Conservation (phyloP, 495 filamentous ascomycete species). For the Polyplosphaeria fusca region DNA sequence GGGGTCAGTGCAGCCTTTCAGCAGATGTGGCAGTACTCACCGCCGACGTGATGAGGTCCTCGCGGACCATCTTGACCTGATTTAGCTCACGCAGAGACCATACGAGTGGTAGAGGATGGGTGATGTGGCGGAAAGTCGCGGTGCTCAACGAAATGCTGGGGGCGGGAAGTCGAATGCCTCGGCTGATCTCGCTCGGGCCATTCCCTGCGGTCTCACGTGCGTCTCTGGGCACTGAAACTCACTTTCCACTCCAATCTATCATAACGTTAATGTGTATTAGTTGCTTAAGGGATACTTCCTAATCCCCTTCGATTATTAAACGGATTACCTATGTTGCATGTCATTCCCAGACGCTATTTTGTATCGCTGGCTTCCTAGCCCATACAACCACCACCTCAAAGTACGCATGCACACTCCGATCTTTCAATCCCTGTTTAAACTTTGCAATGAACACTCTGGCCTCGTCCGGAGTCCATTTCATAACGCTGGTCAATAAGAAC, state of each 20-base stretch:
- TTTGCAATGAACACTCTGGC: slow-evolving; percentile 11
- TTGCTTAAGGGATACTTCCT: too few relatives aligned
- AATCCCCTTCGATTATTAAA: too few relatives aligned
- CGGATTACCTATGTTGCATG: too few relatives aligned
- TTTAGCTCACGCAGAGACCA: background rate
- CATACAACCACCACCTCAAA: too few relatives aligned
- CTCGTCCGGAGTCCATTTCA: slow-evolving; percentile 16
- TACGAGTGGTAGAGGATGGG: background rate
- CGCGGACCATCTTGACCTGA: slow-evolving; percentile 41
- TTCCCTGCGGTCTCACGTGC: too few relatives aligned
- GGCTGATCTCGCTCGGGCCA: too few relatives aligned
- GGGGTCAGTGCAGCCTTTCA: slow-evolving; percentile 36
- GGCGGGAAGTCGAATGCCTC: background rate
- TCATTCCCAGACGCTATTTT: too few relatives aligned
- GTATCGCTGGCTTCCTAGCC: too few relatives aligned
- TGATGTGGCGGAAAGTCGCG: background rate
- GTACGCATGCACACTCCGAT: slow-evolving; percentile 14
- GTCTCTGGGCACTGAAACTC: too few relatives aligned
- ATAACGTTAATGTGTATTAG: too few relatives aligned
- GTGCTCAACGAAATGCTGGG: background rate
- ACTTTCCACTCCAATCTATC: too few relatives aligned
- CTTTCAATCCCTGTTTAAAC: slow-evolving; percentile 9
- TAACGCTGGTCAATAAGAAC: slow-evolving; percentile 18
- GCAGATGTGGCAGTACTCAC: slow-evolving; percentile 29
- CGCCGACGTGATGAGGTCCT: slow-evolving; percentile 44